Conservation (phyloP, 768 basidiomycete genomes). For the Russula earlei region DNA sequence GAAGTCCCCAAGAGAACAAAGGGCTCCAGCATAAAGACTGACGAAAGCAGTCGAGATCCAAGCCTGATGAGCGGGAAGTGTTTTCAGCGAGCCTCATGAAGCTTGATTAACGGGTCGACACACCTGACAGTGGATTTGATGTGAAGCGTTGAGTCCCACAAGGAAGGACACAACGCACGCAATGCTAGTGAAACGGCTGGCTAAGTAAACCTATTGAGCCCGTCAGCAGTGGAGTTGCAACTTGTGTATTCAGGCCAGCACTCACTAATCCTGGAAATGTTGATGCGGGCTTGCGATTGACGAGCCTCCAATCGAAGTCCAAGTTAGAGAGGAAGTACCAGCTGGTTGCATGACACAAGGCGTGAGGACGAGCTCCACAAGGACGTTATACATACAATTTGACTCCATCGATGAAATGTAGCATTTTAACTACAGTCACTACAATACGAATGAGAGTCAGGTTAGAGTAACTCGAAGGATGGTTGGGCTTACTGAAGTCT, state of each 20-base stretch:
- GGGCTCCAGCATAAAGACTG: not conserved
- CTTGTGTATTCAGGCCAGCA: not conserved
- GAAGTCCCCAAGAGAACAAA: not conserved
- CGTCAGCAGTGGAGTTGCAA: not conserved
- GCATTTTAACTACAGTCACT: constrained; percentile 9
- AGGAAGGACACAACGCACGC: constrained; percentile 6
- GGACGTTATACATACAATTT: not conserved
- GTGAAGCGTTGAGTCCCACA: not conserved
- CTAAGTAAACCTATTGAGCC: not conserved
- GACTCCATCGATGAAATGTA: constrained; percentile 8
- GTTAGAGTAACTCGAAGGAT: not conserved
- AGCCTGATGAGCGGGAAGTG: not conserved
- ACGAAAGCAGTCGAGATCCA: constrained; percentile 6
- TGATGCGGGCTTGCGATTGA: not conserved
- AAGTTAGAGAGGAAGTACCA: constrained; percentile 4
- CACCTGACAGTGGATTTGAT: constrained; percentile 6
- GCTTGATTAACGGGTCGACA: not conserved
- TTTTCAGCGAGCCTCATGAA: not conserved
- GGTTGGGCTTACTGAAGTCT: constrained; percentile 5
- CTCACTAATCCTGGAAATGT: constrained; percentile 1
- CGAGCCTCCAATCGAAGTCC: constrained; percentile 12
- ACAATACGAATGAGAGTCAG: not conserved
- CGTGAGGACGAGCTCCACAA: not conserved
- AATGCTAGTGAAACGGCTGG: constrained; percentile 2
- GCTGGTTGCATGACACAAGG: not conserved